Percentiles rank a stretch among this genome's conserved stretches.
Evolutionary conservation across 805 yeast species (phyloP).

Genomic region (Hanseniaspora mollemarum): DNA sequence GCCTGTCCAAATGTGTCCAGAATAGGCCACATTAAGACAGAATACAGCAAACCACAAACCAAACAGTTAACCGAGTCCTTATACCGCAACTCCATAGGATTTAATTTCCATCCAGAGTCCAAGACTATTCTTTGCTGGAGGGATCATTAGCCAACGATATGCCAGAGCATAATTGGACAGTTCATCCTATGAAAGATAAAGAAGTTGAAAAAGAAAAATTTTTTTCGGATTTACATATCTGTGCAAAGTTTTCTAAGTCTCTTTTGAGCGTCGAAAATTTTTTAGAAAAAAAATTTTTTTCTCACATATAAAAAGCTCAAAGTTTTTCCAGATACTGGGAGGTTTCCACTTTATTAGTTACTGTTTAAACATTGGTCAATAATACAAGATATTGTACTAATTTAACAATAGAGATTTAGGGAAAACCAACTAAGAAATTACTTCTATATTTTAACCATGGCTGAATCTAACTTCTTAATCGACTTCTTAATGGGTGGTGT

Average conservation of each 20-base stretch:
- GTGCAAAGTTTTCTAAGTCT: neutral
- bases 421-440: slow-evolving; percentile 11
- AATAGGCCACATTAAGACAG: no score
- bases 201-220: neutral
- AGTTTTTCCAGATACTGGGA: neutral
- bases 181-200: neutral
- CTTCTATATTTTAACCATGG: slow-evolving; percentile 21
- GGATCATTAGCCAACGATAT: no score
- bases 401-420: slow-evolving; percentile 13
- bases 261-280: neutral
- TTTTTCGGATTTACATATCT: neutral
- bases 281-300: neutral
- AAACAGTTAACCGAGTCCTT: no score
- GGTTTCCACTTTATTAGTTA: no score
- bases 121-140: no score
- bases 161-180: no score
- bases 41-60: no score
- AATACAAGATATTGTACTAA: neutral
- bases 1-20: neutral
- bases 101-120: no score
- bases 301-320: neutral
- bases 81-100: no score
- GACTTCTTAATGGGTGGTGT: slow-evolving; percentile 97
- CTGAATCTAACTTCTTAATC: slow-evolving; percentile 40
- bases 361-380: no score